These are phyloP conservation scores for Fusarium goolgardi DNA, from an alignment of 2,329 filamentous ascomycete genomes.

Conservation along the genomic window DNA sequence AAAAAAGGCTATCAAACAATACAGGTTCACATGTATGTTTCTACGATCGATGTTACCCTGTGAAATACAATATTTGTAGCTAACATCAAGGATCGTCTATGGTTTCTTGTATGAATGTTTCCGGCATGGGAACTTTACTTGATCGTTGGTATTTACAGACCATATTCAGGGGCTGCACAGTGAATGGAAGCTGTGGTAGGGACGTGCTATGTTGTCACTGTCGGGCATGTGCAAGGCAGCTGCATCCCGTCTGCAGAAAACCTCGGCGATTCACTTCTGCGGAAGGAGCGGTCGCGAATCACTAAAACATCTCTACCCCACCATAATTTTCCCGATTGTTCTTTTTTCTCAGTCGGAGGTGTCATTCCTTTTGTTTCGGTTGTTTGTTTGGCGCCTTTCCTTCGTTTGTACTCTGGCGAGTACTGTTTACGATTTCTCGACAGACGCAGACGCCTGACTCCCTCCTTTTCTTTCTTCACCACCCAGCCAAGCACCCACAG, in stretches of 20 bases:
- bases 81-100: background rate
- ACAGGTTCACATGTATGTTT: background rate
- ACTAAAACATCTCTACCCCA: background rate
- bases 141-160: background rate
- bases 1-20: background rate
- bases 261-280: background rate
- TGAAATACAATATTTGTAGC: background rate
- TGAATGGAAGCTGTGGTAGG: background rate
- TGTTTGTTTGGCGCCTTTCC: background rate
- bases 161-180: background rate
- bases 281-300: conserved; percentile 13
- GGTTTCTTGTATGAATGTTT: background rate
- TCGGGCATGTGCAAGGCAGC: conserved; percentile 6
- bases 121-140: background rate
- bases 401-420: background rate
- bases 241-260: background rate
- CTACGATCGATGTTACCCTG: background rate
- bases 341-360: too few relatives aligned
- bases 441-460: background rate
- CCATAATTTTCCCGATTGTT: background rate
- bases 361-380: background rate
- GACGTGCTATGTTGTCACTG: conserved; percentile 1
- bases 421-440: background rate
- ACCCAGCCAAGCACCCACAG: background rate
- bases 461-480: background rate